Conservation (phyloP, 768 basidiomycete genomes). For the Xerocomus brunneocitrinus region DNA sequence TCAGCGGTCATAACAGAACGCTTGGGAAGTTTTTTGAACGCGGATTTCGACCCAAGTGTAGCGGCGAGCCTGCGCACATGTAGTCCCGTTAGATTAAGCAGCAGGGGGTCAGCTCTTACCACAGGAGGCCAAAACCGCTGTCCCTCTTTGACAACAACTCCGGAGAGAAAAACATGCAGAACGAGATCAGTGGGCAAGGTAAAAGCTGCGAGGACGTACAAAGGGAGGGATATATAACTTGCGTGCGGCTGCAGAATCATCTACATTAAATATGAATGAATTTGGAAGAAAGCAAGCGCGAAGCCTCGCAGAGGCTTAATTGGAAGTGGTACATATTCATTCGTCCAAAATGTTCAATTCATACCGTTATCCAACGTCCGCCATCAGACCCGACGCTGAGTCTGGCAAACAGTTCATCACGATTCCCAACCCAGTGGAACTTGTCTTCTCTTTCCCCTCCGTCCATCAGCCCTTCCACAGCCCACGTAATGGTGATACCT, state of each 20-base stretch:
- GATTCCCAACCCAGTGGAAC: slow-evolving; percentile 55
- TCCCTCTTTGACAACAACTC: slow-evolving; percentile 79
- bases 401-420: slow-evolving; percentile 65
- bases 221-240: slow-evolving; percentile 2
- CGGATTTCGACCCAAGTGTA: slow-evolving; percentile 83
- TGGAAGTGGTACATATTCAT: slow-evolving; percentile 10
- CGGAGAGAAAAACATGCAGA: slow-evolving; percentile 78
- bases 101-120: slow-evolving; percentile 39
- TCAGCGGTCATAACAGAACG: slow-evolving; percentile 83
- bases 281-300: slow-evolving; percentile 18
- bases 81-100: slow-evolving; percentile 6
- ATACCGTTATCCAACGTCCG: slow-evolving; percentile 46
- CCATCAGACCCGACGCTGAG: slow-evolving; percentile 49
- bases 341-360: slow-evolving; percentile 11
- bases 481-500: slow-evolving; percentile 49
- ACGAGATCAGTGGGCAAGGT: background rate
- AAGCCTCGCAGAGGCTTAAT: slow-evolving; percentile 15
- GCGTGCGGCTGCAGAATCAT: background rate
- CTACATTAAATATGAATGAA: background rate
- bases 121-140: slow-evolving; percentile 85
- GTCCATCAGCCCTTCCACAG: slow-evolving; percentile 21
- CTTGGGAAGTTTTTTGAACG: slow-evolving; percentile 77
- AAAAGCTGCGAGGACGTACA: slow-evolving; percentile 5
- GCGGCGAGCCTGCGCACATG: slow-evolving; percentile 71
- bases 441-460: slow-evolving; percentile 44